Evolutionary conservation across 2,329 filamentous ascomycete species (phyloP).

Genomic region (Exophiala lecanii-corni): DNA sequence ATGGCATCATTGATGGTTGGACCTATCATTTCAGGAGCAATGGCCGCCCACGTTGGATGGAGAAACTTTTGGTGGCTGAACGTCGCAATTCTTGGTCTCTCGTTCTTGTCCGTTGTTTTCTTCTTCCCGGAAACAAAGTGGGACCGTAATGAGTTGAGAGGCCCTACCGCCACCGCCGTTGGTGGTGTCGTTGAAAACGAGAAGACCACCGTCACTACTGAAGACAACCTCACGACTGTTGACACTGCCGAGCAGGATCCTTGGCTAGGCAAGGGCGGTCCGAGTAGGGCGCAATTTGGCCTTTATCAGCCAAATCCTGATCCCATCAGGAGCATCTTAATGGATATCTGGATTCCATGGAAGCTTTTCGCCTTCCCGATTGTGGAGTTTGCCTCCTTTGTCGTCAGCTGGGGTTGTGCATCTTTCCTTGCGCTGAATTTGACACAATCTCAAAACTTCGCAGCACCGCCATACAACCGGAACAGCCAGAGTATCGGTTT

Average conservation of each 20-base stretch:
- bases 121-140: slow-evolving; percentile 62
- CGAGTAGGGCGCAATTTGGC: slow-evolving; percentile 53
- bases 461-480: slow-evolving; percentile 53
- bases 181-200: slow-evolving; percentile 1
- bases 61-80: slow-evolving; percentile 65
- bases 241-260: slow-evolving; percentile 44
- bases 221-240: slow-evolving; percentile 25
- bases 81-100: slow-evolving; percentile 48
- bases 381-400: slow-evolving; percentile 58
- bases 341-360: slow-evolving; percentile 58
- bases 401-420: slow-evolving; percentile 56
- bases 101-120: slow-evolving; percentile 51
- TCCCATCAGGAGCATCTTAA: slow-evolving; percentile 40
- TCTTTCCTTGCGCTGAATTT: slow-evolving; percentile 58
- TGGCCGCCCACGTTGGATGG: slow-evolving; percentile 57
- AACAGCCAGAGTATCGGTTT: slow-evolving; percentile 49
- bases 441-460: slow-evolving; percentile 53
- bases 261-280: slow-evolving; percentile 52
- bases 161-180: slow-evolving; percentile 13
- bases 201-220: slow-evolving; percentile 41
- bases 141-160: slow-evolving; percentile 41
- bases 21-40: slow-evolving; percentile 56
- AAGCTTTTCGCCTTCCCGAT: slow-evolving; percentile 60
- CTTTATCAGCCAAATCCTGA: slow-evolving; percentile 48
- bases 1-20: slow-evolving; percentile 43